Evolutionary conservation across 1,139 yeast species (phyloP).

Genomic region (Hyphopichia burtonii): DNA sequence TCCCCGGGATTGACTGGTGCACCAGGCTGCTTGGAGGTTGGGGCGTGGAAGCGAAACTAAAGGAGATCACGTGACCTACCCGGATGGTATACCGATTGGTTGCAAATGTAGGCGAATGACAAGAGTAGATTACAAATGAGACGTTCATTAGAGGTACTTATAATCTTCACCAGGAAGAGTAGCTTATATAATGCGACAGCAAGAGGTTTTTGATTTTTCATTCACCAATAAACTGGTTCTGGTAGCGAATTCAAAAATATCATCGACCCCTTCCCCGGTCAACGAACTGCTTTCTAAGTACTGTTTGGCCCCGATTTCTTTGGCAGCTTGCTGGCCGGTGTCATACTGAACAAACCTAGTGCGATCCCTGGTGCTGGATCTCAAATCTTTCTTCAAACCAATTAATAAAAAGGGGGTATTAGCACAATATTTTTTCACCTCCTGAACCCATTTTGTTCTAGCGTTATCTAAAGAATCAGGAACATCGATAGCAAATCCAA

Average conservation of each 20-base stretch:
- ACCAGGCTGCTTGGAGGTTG: no score
- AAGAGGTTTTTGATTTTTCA: slow-evolving; percentile 26
- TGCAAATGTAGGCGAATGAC: no score
- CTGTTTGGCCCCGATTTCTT: slow-evolving; percentile 64
- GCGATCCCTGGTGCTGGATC: slow-evolving; percentile 35
- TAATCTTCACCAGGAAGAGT: neutral
- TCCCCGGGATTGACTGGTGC: no score
- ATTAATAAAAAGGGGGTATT: slow-evolving; percentile 63
- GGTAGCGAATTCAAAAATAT: slow-evolving; percentile 74
- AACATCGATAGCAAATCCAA: slow-evolving; percentile 69
- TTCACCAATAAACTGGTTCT: slow-evolving; percentile 56
- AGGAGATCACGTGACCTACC: no score
- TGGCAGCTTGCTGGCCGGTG: slow-evolving; percentile 60
- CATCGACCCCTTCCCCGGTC: slow-evolving; percentile 82
- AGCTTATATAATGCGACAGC: slow-evolving; percentile 33
- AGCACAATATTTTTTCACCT: slow-evolving; percentile 67
- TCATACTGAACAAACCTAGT: slow-evolving; percentile 47
- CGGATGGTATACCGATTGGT: no score
- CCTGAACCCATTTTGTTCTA: slow-evolving; percentile 69
- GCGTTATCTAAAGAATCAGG: slow-evolving; percentile 73
- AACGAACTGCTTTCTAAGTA: slow-evolving; percentile 75
- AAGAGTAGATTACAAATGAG: no score
- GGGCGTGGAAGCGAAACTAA: no score
- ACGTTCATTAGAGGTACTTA: no score
- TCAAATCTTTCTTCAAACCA: slow-evolving; percentile 69